Evolutionary conservation across 768 basidiomycete genomes (phyloP).

Genomic region (Hericium erinaceus): DNA sequence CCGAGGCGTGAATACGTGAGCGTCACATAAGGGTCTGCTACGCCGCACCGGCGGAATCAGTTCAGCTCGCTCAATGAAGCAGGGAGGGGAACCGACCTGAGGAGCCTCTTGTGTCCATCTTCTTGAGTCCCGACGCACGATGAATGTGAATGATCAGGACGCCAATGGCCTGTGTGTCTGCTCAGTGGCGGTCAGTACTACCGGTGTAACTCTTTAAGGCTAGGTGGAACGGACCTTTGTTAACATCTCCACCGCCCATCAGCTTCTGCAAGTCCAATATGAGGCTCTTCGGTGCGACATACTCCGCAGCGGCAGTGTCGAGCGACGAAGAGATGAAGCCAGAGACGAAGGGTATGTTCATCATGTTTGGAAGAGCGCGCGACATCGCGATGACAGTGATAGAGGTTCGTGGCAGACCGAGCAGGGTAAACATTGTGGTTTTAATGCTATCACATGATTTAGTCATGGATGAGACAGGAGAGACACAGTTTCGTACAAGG

Average conservation of each 20-base stretch:
- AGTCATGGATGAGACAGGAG: conserved; percentile 12
- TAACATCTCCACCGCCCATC: conserved; percentile 47
- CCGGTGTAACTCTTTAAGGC: no score
- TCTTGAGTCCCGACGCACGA: conserved; percentile 42
- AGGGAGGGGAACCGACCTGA: conserved; percentile 19
- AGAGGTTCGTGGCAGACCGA: conserved; percentile 60
- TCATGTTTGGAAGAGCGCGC: conserved; percentile 59
- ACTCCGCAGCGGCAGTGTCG: conserved; percentile 48
- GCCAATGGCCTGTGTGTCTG: conserved; percentile 48
- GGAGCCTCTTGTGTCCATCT: conserved; percentile 28
- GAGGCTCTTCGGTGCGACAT: conserved; percentile 65
- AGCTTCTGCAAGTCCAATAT: conserved; percentile 60
- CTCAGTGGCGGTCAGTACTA: no score
- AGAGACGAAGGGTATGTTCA: conserved; percentile 65
- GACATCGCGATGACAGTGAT: conserved; percentile 58
- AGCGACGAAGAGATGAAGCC: conserved; percentile 62
- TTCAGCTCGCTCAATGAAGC: neutral
- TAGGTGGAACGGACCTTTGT: conserved; percentile 24
- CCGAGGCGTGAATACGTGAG: conserved; percentile 56
- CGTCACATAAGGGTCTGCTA: conserved; percentile 44
- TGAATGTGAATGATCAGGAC: conserved; percentile 59
- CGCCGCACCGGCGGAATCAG: neutral
- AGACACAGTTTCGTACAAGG: conserved; percentile 30
- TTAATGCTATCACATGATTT: conserved; percentile 26
- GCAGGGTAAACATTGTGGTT: conserved; percentile 46